Base-by-base conservation (phyloP, 2,329 filamentous ascomycete genomes). In the Cladophialophora chaetospira region DNA sequence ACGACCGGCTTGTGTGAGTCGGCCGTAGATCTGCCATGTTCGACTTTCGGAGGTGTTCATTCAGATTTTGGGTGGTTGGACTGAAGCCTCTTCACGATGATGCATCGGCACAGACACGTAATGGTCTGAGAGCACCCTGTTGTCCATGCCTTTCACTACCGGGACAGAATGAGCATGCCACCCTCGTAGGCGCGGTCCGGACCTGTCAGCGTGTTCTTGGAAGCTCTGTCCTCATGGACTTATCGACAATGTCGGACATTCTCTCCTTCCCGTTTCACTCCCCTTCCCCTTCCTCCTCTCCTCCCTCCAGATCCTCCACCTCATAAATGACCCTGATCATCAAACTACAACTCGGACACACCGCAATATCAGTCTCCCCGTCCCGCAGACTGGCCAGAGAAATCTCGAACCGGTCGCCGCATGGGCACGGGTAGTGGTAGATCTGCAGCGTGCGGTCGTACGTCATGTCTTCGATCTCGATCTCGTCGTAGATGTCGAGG, bases 381-480 rank as follows among this genome's bases (percentile, higher is more conserved):
- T 97, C 92, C 56, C 87, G 83, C 67, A 99, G 78, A 72, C 97
- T 92, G 53, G 82, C 84, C 54, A 97, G 84, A 17, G 83, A 83
- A 69, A 94, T 97, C 77, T 97, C 89, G 77, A 99, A 99, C 58
- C 89, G 85, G 77, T 99, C 94, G 77, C 94, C 94, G 75, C 94
- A 99, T 1, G 94, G 94, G 72, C 94, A 99, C 11, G 94, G 94
- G 73, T 96, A 96, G 76, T 93, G 88, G 78, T 96, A 99, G 66
- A 96, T 87, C 72, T 96, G 88, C 36, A 91, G 82, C 3, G 81
- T 80, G 44, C 85, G 77, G 73, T 97, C 91, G 72, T 84, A 97
- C 68, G 89, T 94, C 91, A 97, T 96, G 75, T 99, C 94, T 74
- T 97, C 93, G 77, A 97, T 97, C 73, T 97, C 93, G 74, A 97